Evolutionary conservation across 805 yeast species (phyloP), one percentile per base, ranked within the genome.

Genomic region (Barnettozyma pratensis): DNA sequence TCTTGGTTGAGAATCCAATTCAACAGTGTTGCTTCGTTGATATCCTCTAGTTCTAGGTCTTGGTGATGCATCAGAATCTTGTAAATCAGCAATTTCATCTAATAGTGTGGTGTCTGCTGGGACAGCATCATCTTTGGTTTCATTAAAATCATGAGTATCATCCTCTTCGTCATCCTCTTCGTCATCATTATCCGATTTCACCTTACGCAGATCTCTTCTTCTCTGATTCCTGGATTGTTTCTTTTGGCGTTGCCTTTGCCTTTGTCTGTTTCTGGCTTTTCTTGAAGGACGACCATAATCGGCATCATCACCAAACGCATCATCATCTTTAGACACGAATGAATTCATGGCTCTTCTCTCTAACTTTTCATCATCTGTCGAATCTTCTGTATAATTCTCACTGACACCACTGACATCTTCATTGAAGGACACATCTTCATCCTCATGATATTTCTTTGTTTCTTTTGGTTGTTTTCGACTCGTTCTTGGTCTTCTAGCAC

Each of bases 21-120:
- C 54, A 4, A 46, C 45, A 7, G 47, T 47, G 7, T 40, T 42
- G 14, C 42, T 44, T 19, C 48, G 38, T 35, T 37, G 41, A 7
- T 14, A 26, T 29, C 49, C 27, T 27, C 49, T 47, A 6, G 46
- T 25, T 11, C 52, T 44, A 9, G 47, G 48, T 36, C 42, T 37
- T 19, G 49, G 49, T 14, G 48, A 39, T 9, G 41, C 82, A 11
- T 83, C 80, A 4, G 83, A 72, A 52, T 52, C 56, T 30, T 48
- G 47, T 35, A 59, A 48, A n/a, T 55, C 62, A 4, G 55, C 53
- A 12, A 87, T 69, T 61, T 87, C 96, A 54, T 83, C 80, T 44
- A 77, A 77, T 34, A 86, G 49, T 0, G 79, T 67, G 9, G 55
- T 60, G 6, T 55, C 60, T n/a, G 57, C 62, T 25, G 46, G 45